phyloP scores from a whole-genome alignment of 305 asterid genomes.

The Fraxinus ornus region DNA sequence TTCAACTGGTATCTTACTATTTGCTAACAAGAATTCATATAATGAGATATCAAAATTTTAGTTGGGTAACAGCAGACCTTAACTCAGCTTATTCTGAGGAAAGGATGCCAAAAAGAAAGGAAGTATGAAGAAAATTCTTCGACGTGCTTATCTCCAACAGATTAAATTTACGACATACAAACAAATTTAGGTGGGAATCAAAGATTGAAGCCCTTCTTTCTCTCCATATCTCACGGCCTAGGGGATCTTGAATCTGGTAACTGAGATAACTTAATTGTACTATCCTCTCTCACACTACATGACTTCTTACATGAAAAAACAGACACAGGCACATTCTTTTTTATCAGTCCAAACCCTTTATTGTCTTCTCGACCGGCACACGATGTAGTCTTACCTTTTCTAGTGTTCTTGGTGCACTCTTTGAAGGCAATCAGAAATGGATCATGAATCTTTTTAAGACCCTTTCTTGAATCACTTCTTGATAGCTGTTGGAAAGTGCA shows the following conservation, averaged over 20 bases:
- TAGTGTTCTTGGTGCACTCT: slow-evolving; percentile 62
- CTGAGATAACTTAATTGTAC: slow-evolving; percentile 38
- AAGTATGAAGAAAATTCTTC: not conserved
- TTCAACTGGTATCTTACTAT: not conserved
- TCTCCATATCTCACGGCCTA: slow-evolving; percentile 11
- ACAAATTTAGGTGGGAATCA: not conserved
- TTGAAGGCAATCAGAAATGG: slow-evolving; percentile 61
- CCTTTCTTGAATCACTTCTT: slow-evolving; percentile 40
- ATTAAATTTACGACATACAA: not conserved
- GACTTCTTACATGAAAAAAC: slow-evolving; percentile 53
- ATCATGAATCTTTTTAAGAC: slow-evolving; percentile 43
- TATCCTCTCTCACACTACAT: slow-evolving; percentile 38
- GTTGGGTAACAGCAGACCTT: not conserved
- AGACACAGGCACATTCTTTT: slow-evolving; percentile 37
- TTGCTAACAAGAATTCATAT: not conserved
- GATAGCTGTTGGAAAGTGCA: slow-evolving; percentile 41
- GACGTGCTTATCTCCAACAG: not conserved
- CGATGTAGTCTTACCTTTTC: slow-evolving; percentile 28
- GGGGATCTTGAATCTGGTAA: slow-evolving; percentile 46
- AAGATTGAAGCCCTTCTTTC: not conserved
- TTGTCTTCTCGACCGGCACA: slow-evolving; percentile 15
- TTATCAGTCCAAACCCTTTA: slow-evolving; percentile 29
- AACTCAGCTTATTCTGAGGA: no score
- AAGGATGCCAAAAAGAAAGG: not conserved
- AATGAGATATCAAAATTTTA: not conserved